Percentiles rank a stretch among this genome's conserved stretches.
phyloP scores from a whole-genome alignment of 2,329 filamentous ascomycete genomes.

The Aureobasidium subglaciale region DNA sequence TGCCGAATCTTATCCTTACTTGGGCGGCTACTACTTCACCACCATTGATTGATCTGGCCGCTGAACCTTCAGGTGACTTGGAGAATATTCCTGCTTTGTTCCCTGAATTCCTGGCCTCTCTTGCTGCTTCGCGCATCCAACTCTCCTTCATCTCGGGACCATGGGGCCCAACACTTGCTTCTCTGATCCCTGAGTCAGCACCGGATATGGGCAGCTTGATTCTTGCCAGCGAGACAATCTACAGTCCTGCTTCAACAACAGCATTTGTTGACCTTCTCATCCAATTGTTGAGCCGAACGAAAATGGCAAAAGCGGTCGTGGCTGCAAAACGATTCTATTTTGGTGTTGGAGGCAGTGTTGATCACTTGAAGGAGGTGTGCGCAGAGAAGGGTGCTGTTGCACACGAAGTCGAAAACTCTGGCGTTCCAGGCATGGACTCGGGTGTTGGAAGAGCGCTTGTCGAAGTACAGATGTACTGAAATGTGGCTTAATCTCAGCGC shows the following conservation, averaged over 20 bases:
- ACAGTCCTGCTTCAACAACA: conserved; percentile 63
- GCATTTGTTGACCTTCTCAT: conserved; percentile 64
- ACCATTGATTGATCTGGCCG: conserved; percentile 16
- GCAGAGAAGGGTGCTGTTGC: conserved; percentile 37
- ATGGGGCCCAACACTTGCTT: conserved; percentile 59
- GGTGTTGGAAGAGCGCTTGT: conserved; percentile 42
- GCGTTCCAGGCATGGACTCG: conserved; percentile 35
- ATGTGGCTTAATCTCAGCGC: too few species aligned
- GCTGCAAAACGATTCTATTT: conserved; percentile 78
- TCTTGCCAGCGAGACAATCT: conserved; percentile 75
- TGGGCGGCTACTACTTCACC: conserved; percentile 40
- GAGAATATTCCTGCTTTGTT: conserved; percentile 56
- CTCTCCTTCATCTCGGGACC: conserved; percentile 67
- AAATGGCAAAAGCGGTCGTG: conserved; percentile 55
- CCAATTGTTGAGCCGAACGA: conserved; percentile 46
- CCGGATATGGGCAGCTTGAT: conserved; percentile 45
- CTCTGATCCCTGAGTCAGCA: conserved; percentile 42
- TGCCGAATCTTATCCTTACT: conserved; percentile 69
- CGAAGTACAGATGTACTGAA: conserved; percentile 36
- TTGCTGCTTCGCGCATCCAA: conserved; percentile 46
- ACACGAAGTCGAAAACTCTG: conserved; percentile 41
- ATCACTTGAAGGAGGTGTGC: conserved; percentile 56
- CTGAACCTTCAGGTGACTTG: conserved; percentile 41
- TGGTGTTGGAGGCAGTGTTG: conserved; percentile 73
- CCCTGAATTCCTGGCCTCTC: conserved; percentile 49